Base-by-base conservation (phyloP, 768 basidiomycete genomes). In the Russula lepida region DNA sequence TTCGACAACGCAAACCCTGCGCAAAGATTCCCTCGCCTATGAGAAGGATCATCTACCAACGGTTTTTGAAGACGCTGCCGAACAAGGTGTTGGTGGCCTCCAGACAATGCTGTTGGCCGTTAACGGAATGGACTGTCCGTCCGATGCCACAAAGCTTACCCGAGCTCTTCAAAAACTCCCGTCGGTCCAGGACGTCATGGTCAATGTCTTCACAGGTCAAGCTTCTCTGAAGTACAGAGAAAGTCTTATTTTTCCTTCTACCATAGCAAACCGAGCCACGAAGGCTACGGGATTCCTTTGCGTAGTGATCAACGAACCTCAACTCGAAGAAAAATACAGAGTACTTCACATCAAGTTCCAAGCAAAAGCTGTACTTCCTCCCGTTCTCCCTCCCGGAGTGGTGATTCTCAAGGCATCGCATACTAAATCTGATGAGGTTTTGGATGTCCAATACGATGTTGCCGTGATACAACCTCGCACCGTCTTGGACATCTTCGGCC, bases 391-490 rank as follows among this genome's bases (percentile, higher is more conserved):
- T 28, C n/a, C 43, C 1, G 56, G 59, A 28, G 55, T 60, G 9
- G 25, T 19, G 11, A 54, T 65, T 3, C 43, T 59, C 53, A 37
- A 39, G 23, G 43, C 46, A 13, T 44, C 48, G 39, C 46, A 2
- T 23, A 23, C 50, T 41, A 8, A 47, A 28, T 37, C 47, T 8
- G 19, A 27, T 47, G 21, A 37, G 13, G 13, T 66, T 17, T 30
- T 64, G 27, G 48, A 58, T n/a, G 54, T 64, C 19, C 51, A 66
- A 25, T 71, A 72, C 58, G 67, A 73, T 39, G 67, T 70, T 0
- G 37, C 47, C 19, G n/a, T 68, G 21, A 59, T 71, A 33, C 68
- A 67, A 23, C 74, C 75, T 0, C 75, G 76, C 32, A 66, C 70
- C 2, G 71, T 75, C 46, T 56, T 77, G 30, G 68, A 64, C 19